These are phyloP conservation scores for Ceratocystis cubensis DNA, from an alignment of 2,329 filamentous ascomycete species.

Conservation along the genomic window DNA sequence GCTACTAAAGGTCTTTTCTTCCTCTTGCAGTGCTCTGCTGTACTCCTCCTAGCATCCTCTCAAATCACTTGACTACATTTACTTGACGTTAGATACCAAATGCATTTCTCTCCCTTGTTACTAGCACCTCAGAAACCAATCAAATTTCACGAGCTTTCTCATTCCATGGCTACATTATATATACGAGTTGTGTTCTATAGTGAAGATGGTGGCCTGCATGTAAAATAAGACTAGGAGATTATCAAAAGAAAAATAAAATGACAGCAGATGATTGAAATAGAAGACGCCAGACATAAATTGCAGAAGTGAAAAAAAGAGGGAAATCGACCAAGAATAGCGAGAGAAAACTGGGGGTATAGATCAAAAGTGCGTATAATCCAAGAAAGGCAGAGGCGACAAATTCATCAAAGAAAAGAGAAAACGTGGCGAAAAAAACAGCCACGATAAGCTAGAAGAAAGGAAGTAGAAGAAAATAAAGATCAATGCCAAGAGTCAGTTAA, in stretches of 20 bases:
- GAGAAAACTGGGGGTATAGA: background rate
- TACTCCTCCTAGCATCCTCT: background rate
- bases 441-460: background rate
- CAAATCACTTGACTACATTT: background rate
- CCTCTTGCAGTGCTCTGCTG: background rate
- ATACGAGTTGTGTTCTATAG: background rate
- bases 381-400: background rate
- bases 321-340: too few species aligned
- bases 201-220: background rate
- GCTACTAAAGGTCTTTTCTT: conserved; percentile 26
- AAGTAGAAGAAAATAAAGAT: background rate
- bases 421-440: background rate
- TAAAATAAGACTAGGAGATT: background rate
- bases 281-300: background rate
- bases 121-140: too few species aligned
- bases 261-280: background rate
- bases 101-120: background rate
- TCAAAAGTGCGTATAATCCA: background rate
- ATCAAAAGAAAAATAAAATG: background rate
- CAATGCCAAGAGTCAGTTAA: background rate
- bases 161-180: background rate
- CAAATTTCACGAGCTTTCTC: background rate
- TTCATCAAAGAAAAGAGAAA: background rate
- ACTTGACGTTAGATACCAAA: background rate
- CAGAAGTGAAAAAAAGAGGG: background rate